A percentile compares a stretch with the other conserved stretches of the same genome.
Conservation (phyloP, 2,329 filamentous ascomycete species). For the Diplodia seriata region DNA sequence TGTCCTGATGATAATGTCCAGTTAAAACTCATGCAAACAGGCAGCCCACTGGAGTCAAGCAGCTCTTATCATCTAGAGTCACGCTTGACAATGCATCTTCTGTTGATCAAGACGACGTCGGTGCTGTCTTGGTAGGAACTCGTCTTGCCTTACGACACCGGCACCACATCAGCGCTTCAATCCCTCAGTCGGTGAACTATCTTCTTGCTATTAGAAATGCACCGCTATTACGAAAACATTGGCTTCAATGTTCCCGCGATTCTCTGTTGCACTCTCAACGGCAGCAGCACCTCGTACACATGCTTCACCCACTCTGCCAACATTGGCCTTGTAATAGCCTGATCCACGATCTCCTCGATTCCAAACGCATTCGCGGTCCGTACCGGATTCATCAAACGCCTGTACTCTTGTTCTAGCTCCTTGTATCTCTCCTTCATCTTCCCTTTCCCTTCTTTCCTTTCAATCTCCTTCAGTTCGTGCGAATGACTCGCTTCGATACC, state of each 20-base stretch:
- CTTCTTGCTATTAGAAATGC: neutral
- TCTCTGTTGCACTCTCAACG: constrained; percentile 56
- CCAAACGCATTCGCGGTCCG: constrained; percentile 69
- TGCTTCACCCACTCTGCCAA: constrained; percentile 63
- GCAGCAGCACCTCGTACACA: constrained; percentile 62
- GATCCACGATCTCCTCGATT: constrained; percentile 70
- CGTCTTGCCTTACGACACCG: too few relatives aligned
- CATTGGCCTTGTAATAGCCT: constrained; percentile 63
- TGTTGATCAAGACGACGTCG: too few relatives aligned
- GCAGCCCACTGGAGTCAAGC: too few relatives aligned
- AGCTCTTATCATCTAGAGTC: too few relatives aligned
- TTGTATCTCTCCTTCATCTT: constrained; percentile 58
- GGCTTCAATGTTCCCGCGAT: constrained; percentile 47
- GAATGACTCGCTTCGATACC: constrained; percentile 70
- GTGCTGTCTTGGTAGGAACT: too few relatives aligned
- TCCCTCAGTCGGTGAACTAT: too few relatives aligned
- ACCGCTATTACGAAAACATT: constrained; percentile 39
- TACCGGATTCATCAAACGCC: constrained; percentile 68
- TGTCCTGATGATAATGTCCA: too few relatives aligned
- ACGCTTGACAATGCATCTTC: too few relatives aligned
- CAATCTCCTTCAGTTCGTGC: constrained; percentile 63
- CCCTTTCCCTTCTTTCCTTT: constrained; percentile 58
- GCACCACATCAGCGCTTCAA: too few relatives aligned
- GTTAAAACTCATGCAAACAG: neutral
- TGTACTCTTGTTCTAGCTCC: constrained; percentile 66